Percentiles rank a stretch among this genome's conserved stretches.
Conservation (phyloP, 1,284 basidiomycete species). For the Microbotryum violaceum region DNA sequence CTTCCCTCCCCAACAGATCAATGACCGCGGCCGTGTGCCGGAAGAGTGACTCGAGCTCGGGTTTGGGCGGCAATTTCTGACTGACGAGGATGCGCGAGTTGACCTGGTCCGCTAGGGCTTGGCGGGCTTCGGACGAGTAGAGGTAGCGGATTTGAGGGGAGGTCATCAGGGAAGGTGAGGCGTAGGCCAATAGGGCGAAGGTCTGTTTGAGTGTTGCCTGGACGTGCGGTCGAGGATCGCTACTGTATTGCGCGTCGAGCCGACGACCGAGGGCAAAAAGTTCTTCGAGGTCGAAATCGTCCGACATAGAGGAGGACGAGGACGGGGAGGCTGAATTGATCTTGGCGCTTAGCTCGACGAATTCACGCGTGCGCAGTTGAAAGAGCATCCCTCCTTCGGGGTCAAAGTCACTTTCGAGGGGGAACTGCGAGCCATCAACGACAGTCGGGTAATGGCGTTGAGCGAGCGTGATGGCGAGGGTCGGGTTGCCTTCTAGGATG, state of each 20-base stretch:
- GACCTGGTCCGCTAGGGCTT: no score
- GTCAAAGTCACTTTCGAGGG: not conserved
- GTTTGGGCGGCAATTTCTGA: constrained; percentile 52
- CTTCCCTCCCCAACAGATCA: constrained; percentile 57
- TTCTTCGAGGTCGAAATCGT: constrained; percentile 47
- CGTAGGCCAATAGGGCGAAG: constrained; percentile 67
- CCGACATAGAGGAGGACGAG: constrained; percentile 45
- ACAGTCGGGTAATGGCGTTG: constrained; percentile 12
- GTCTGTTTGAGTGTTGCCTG: constrained; percentile 59
- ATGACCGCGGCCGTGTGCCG: constrained; percentile 61
- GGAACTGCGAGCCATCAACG: not conserved
- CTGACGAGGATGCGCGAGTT: constrained; percentile 57
- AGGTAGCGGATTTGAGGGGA: not conserved
- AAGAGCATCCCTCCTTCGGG: constrained; percentile 15
- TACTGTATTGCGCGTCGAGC: constrained; percentile 58
- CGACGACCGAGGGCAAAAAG: constrained; percentile 63
- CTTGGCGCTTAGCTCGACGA: constrained; percentile 55
- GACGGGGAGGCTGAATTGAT: constrained; percentile 20
- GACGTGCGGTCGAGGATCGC: constrained; percentile 54
- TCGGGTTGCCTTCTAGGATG: constrained; percentile 2
- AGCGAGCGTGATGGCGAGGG: constrained; percentile 8
- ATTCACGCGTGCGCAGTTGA: constrained; percentile 48
- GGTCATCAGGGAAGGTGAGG: constrained; percentile 1
- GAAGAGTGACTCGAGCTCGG: constrained; percentile 64
- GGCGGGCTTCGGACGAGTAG: constrained; percentile 1